phyloP scores from a whole-genome alignment of 2,329 filamentous ascomycete genomes.

The Colletotrichum lini region DNA sequence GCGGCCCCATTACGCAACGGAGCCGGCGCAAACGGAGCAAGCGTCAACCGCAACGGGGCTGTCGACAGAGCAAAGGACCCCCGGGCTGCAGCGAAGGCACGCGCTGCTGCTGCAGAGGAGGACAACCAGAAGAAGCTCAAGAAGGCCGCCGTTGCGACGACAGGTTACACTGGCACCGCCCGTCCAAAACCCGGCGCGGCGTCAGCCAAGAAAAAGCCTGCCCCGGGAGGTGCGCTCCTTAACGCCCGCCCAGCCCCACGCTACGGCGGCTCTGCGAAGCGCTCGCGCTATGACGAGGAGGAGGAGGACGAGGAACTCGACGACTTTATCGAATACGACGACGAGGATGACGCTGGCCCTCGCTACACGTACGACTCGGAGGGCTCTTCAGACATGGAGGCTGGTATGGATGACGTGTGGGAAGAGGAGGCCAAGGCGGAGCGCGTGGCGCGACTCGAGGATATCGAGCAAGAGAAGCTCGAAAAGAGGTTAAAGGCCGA shows the following conservation, averaged over 20 bases:
- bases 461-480: slow-evolving; percentile 74
- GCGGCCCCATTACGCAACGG: slow-evolving; percentile 20
- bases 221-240: slow-evolving; percentile 59
- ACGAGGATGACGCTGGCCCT: slow-evolving; percentile 59
- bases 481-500: slow-evolving; percentile 74
- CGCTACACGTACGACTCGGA: slow-evolving; percentile 73
- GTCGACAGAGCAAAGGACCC: slow-evolving; percentile 45
- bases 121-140: slow-evolving; percentile 71
- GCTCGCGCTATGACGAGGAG: slow-evolving; percentile 67
- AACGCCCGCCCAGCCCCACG: slow-evolving; percentile 45
- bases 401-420: slow-evolving; percentile 80
- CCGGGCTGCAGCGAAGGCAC: slow-evolving; percentile 40
- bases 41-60: slow-evolving; percentile 43
- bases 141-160: slow-evolving; percentile 73
- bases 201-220: slow-evolving; percentile 50
- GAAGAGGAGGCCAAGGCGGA: slow-evolving; percentile 77
- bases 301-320: slow-evolving; percentile 76
- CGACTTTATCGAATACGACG: slow-evolving; percentile 74
- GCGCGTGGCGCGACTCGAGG: slow-evolving; percentile 75
- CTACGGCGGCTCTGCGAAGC: slow-evolving; percentile 48
- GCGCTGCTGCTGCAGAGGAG: slow-evolving; percentile 46
- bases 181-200: slow-evolving; percentile 66
- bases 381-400: slow-evolving; percentile 84
- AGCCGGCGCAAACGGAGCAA: slow-evolving; percentile 42
- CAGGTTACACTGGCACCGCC: slow-evolving; percentile 76